Percentiles rank a stretch among this genome's conserved stretches.
Conservation (phyloP, 768 basidiomycete genomes). For the Suillus americanus region DNA sequence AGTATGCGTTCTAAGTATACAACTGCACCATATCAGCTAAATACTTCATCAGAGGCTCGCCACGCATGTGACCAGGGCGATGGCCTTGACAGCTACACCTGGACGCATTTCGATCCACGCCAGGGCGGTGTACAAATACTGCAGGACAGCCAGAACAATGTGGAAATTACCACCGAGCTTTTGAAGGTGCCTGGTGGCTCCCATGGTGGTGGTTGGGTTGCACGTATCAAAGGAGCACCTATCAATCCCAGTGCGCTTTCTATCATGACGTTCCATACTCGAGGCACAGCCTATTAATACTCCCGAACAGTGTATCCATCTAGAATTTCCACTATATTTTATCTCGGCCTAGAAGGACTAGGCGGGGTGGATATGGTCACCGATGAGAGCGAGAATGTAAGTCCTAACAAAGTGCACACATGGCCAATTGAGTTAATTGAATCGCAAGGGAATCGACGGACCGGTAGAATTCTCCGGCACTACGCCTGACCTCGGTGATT, state of each 20-base stretch:
- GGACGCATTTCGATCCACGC: slow-evolving; percentile 84
- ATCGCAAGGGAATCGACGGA: slow-evolving; percentile 67
- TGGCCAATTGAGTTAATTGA: slow-evolving; percentile 8
- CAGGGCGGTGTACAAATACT: slow-evolving; percentile 85
- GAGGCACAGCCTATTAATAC: slow-evolving; percentile 26
- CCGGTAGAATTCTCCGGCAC: slow-evolving; percentile 70
- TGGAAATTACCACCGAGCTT: slow-evolving; percentile 81
- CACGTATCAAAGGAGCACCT: slow-evolving; percentile 78
- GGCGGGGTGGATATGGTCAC: slow-evolving; percentile 81
- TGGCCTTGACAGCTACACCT: slow-evolving; percentile 77
- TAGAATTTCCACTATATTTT: slow-evolving; percentile 79
- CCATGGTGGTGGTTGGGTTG: slow-evolving; percentile 88
- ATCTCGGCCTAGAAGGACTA: slow-evolving; percentile 84
- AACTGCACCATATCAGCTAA: not conserved
- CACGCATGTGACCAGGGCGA: slow-evolving; percentile 91
- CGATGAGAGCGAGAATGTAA: slow-evolving; percentile 71
- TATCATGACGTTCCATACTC: not conserved
- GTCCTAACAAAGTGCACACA: slow-evolving; percentile 20
- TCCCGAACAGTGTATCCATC: slow-evolving; percentile 41
- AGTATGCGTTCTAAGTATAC: slow-evolving; percentile 43
- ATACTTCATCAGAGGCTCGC: slow-evolving; percentile 54
- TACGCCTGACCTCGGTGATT: slow-evolving; percentile 79
- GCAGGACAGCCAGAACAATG: slow-evolving; percentile 79
- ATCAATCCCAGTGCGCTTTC: slow-evolving; percentile 53
- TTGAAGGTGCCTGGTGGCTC: slow-evolving; percentile 82